A percentile compares a stretch with the other conserved stretches of the same genome.
These are phyloP conservation scores for Jamesozyma hellenica DNA, from an alignment of 805 yeast genomes.

Conservation along the genomic window DNA sequence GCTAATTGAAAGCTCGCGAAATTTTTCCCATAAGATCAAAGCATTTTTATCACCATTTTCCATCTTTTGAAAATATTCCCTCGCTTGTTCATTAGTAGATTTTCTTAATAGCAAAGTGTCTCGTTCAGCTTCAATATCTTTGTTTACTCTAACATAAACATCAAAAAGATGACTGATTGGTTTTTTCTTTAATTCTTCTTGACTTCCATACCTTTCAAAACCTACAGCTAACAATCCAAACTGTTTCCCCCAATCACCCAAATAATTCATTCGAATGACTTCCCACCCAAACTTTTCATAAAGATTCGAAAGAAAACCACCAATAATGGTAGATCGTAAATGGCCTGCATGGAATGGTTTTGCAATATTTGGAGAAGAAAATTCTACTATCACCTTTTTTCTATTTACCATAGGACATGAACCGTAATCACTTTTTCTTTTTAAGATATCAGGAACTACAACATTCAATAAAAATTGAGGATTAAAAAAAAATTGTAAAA, in stretches of 20 bases:
- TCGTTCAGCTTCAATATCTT: conserved; percentile 52
- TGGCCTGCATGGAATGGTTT: conserved; percentile 99
- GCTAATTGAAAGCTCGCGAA: conserved; percentile 79
- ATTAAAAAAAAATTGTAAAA: conserved; percentile 77
- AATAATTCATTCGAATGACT: conserved; percentile 79
- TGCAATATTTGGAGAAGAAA: conserved; percentile 95
- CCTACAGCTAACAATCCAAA: conserved; percentile 94
- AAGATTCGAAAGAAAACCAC: conserved; percentile 84
- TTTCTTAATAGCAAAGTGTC: conserved; percentile 37
- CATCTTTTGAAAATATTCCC: conserved; percentile 78
- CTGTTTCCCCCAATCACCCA: conserved; percentile 99
- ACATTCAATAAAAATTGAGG: conserved; percentile 54
- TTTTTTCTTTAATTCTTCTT: conserved; percentile 54
- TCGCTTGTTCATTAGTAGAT: conserved; percentile 70
- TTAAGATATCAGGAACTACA: conserved; percentile 60
- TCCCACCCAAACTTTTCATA: conserved; percentile 87
- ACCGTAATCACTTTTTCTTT: conserved; percentile 55
- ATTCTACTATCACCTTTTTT: conserved; percentile 70
- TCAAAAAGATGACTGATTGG: conserved; percentile 92
- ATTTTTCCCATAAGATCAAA: conserved; percentile 69
- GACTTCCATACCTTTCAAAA: conserved; percentile 72
- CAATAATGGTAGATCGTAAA: conserved; percentile 91
- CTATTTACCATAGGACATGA: conserved; percentile 60
- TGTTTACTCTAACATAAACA: conserved; percentile 79
- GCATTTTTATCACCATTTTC: conserved; percentile 86